Base-by-base conservation (phyloP, 805 yeast species). In the Candida andamanensis region DNA sequence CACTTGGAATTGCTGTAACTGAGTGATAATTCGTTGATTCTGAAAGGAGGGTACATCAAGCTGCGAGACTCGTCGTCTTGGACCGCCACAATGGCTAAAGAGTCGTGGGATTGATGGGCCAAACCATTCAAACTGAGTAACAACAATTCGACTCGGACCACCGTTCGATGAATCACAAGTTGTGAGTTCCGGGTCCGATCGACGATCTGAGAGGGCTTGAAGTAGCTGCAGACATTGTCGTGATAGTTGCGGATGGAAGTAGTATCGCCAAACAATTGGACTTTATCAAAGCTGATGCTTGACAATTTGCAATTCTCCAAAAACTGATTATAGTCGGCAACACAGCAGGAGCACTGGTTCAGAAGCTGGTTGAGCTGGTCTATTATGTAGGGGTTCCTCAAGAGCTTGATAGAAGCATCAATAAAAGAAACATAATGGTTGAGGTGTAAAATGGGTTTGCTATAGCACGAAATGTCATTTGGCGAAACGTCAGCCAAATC, bases 41-140 rank as follows among this genome's bases (percentile, higher is more conserved):
- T 40, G 40, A 65, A 64, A 2, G 72, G 72, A 6, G 72, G 70
- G 39, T 46, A 64, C 40, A 65, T 33, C 20, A 65, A 54, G 7
- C 59, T 53, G 17, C 70, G 47, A 1, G 56, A 37, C 3, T 34
- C 40, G 14, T 41, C 44, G n/a, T 29, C 25, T 6, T 54, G 52
- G 12, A 54, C 35, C 3, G 47, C 41, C 30, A 64, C 42, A 10
- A 65, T 46, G 5, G 69, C 72, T 44, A 64, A 54, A 5, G 72
- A 54, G 35, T 64, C 59, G 39, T 44, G 58, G 5, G 22, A n/a
- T 27, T 35, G 35, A 21, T 41, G 28, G 5, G 45, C 40, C 11
- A 32, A 32, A 8, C 39, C 46, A n/a, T 45, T 35, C 32, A 63
- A 49, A 31, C 61, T 53, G 36, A 65, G 50, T 24, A 65, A 50